Conservation (phyloP, 805 yeast genomes). For the Pichia cephalocereana region DNA sequence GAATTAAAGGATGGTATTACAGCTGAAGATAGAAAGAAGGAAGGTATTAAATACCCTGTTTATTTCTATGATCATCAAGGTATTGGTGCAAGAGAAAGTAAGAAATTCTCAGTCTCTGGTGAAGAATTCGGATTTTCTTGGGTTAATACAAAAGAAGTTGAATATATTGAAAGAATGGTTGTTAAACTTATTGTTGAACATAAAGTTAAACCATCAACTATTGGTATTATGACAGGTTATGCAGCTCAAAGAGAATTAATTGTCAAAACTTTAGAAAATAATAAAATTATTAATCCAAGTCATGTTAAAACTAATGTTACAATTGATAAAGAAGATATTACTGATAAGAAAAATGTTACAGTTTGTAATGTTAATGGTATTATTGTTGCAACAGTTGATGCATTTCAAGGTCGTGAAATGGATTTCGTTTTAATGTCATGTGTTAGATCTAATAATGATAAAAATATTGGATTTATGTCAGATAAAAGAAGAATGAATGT, state of each 20-base stretch:
- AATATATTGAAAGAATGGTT: slow-evolving; percentile 37
- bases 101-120: slow-evolving; percentile 34
- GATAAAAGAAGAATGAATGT: slow-evolving; percentile 61
- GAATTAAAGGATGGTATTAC: slow-evolving; percentile 63
- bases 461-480: slow-evolving; percentile 51
- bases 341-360: slow-evolving; percentile 31
- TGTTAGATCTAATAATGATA: slow-evolving; percentile 55
- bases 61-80: slow-evolving; percentile 53
- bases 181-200: slow-evolving; percentile 46
- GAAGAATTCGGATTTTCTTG: slow-evolving; percentile 47
- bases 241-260: slow-evolving; percentile 63
- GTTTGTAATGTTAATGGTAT: slow-evolving; percentile 38
- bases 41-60: slow-evolving; percentile 45
- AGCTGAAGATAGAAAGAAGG: slow-evolving; percentile 37
- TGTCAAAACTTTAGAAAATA: slow-evolving; percentile 39
- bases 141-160: slow-evolving; percentile 45
- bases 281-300: slow-evolving; percentile 48
- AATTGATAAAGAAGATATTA: slow-evolving; percentile 54
- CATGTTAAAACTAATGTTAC: slow-evolving; percentile 38
- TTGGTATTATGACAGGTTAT: slow-evolving; percentile 69
- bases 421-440: slow-evolving; percentile 71
- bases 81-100: slow-evolving; percentile 32
- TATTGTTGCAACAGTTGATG: slow-evolving; percentile 62
- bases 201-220: slow-evolving; percentile 37
- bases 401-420: slow-evolving; percentile 88